Evolutionary conservation across 805 yeast genomes (phyloP).

Genomic region (Candida boidinii): DNA sequence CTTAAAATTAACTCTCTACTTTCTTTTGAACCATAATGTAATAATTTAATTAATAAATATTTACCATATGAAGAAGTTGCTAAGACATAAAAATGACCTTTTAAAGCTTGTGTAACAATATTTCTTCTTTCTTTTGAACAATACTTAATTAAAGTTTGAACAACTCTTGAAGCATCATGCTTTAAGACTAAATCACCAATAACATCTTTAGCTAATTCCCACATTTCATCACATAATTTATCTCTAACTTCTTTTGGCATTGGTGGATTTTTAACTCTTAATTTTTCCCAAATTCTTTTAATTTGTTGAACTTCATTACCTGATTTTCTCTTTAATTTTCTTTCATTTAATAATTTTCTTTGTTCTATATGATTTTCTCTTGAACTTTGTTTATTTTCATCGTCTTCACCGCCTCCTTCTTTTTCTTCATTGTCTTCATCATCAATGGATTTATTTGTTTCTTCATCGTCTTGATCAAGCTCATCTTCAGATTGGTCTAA

Average conservation of each 20-base stretch:
- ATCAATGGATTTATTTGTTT: conserved; percentile 21
- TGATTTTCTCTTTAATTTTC: conserved; percentile 82
- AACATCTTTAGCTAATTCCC: conserved; percentile 73
- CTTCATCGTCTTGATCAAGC: conserved; percentile 17
- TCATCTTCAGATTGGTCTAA: conserved; percentile 17
- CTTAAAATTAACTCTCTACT: conserved; percentile 67
- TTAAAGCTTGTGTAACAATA: conserved; percentile 54
- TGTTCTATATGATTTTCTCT: conserved; percentile 78
- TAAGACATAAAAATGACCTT: conserved; percentile 68
- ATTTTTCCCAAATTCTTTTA: conserved; percentile 83
- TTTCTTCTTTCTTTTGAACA: conserved; percentile 74
- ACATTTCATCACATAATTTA: conserved; percentile 71
- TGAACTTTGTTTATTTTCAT: conserved; percentile 36
- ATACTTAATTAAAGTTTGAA: conserved; percentile 86
- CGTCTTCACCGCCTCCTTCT: conserved; percentile 22
- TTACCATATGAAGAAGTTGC: conserved; percentile 94
- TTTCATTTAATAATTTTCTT: conserved; percentile 63
- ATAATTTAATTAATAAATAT: conserved; percentile 75
- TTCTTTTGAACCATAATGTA: conserved; percentile 86
- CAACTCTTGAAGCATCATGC: conserved; percentile 95
- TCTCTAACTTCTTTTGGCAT: conserved; percentile 70
- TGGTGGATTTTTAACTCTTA: conserved; percentile 79
- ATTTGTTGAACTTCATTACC: conserved; percentile 80
- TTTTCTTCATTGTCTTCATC: conserved; percentile 18
- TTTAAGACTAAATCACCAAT: conserved; percentile 81